These are phyloP conservation scores for Leccinum arenicola DNA, from an alignment of 768 basidiomycete genomes.

Conservation along the genomic window DNA sequence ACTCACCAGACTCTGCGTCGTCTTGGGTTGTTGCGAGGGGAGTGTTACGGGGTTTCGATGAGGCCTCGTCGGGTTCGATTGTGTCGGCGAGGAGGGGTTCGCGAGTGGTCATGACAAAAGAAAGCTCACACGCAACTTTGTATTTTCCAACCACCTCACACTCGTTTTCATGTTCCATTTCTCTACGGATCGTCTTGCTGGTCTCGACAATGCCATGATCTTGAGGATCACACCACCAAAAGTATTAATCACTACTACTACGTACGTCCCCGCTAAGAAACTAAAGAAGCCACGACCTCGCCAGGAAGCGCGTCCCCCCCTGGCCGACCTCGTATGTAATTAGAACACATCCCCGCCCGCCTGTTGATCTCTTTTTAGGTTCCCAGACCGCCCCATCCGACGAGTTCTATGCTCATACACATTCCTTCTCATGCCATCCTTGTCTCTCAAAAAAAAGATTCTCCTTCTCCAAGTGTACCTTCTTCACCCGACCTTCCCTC, in stretches of 20 bases:
- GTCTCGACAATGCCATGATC: constrained; percentile 38
- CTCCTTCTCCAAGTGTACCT: constrained; percentile 14
- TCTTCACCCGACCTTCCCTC: constrained; percentile 11
- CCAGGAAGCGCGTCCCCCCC: constrained; percentile 27
- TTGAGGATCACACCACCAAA: constrained; percentile 33
- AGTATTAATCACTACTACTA: constrained; percentile 27
- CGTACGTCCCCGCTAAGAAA: constrained; percentile 23
- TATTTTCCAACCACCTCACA: constrained; percentile 3
- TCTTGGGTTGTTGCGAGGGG: constrained; percentile 48
- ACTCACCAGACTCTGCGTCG: background rate
- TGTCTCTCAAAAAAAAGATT: constrained; percentile 4
- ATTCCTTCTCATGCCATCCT: constrained; percentile 3
- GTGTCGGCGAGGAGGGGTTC: constrained; percentile 66
- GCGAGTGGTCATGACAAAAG: constrained; percentile 48
- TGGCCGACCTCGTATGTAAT: constrained; percentile 32
- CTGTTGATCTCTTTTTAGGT: constrained; percentile 16
- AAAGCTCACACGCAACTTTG: constrained; percentile 1
- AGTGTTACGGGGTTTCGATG: constrained; percentile 27
- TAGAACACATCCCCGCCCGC: constrained; percentile 1
- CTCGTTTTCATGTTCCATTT: constrained; percentile 32
- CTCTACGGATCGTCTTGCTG: constrained; percentile 41
- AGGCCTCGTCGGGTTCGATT: constrained; percentile 82
- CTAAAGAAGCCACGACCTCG: constrained; percentile 19
- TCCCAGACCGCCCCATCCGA: constrained; percentile 11
- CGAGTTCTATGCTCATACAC: constrained; percentile 18